phyloP scores from a whole-genome alignment of 257 asterid genomes.

The Solanum sejunctum region DNA sequence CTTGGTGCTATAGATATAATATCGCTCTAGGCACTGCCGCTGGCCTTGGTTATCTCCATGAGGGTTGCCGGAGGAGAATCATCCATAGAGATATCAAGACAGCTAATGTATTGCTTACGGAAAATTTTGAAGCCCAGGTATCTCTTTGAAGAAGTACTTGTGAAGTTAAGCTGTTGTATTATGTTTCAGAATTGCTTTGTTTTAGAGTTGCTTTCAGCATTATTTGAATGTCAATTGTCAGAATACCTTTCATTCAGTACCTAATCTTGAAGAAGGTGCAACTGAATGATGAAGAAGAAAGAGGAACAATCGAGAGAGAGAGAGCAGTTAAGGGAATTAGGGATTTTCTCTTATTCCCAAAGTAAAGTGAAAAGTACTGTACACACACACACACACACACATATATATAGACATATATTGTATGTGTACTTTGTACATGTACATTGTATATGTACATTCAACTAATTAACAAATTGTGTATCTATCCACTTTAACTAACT shows the following conservation, averaged over 20 bases:
- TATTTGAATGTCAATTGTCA: background rate
- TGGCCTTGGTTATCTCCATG: conserved; percentile 85
- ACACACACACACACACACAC: too few relatives aligned
- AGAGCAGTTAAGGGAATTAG: too few relatives aligned
- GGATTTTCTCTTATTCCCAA: too few relatives aligned
- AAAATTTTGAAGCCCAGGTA: conserved; percentile 82
- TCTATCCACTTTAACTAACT: too few relatives aligned
- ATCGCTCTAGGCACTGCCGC: conserved; percentile 69
- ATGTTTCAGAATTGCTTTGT: background rate
- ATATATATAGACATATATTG: too few relatives aligned
- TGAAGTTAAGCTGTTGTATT: background rate
- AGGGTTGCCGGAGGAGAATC: conserved; percentile 88
- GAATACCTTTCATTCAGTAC: background rate
- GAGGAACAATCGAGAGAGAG: too few relatives aligned
- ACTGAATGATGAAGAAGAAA: too few relatives aligned
- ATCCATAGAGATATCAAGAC: conserved; percentile 92
- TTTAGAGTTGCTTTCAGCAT: background rate
- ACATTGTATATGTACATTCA: too few relatives aligned
- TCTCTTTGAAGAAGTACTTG: background rate
- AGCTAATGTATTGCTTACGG: conserved; percentile 80
- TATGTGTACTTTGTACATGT: too few relatives aligned
- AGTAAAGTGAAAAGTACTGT: too few relatives aligned
- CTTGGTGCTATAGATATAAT: conserved; percentile 51
- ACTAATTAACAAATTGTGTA: too few relatives aligned
- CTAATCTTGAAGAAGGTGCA: too few relatives aligned